Base-by-base conservation (phyloP, 2,329 filamentous ascomycete genomes). In the Blastomyces parvus region DNA sequence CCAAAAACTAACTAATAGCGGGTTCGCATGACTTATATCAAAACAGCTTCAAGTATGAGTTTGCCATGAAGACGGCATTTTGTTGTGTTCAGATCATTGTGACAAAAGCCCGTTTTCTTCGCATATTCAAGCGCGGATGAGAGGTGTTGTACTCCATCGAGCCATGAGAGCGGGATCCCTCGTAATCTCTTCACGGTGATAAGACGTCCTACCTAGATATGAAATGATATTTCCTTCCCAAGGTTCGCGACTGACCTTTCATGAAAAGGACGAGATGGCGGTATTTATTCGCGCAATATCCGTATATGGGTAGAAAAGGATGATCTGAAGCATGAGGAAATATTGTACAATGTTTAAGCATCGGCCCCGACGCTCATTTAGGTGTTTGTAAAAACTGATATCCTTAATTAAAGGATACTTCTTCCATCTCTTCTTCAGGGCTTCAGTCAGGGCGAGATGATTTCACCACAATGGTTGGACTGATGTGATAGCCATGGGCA, bases 101-200 rank as follows among this genome's bases (percentile, higher is more conserved):
- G 64, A 59, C 48, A 66, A 19, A 66, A 67, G 46, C 67, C 66
- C 62, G 67, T 55, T 63, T 65, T 66, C 53, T 68, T 65, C 5
- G 67, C 46, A 59, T 64, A 68, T 42, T 65, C 65, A 48, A 65
- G 62, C 40, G 64, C 55, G 42, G 59, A 65, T 53, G 59, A 60
- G 36, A 65, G 1, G 50, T 64, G 59, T 64, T 30, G 27, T 30
- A 30, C 27, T 62, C 64, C 55, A 64, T 22, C 62, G 64, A 61
- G 64, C 64, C 30, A 64, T 60, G 17, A 64, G 62, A 50, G 59
- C 38, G 40, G 62, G 62, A 62, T 64, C 62, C 62, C 53, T 65
- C 62, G 22, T 64, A 64, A 19, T 64, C 22, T 6, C 17, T 19
- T n/a, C 27, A 33, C 25, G 1, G 14, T 4, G 25, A 55, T 33